Evolutionary conservation across 305 asterid genomes (phyloP).

Genomic region (Fraxinus albicans): DNA sequence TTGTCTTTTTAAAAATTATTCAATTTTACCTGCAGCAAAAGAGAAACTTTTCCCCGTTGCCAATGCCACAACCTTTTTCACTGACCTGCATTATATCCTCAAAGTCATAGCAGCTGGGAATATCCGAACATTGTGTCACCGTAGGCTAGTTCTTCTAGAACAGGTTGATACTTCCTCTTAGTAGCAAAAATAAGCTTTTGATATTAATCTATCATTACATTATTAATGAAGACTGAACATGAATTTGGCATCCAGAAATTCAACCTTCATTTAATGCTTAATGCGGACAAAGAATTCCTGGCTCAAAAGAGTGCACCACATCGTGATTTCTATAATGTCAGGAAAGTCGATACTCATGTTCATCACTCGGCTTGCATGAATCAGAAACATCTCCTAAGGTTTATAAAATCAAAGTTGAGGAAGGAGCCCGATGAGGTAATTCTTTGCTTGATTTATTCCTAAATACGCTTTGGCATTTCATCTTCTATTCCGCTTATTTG

Average conservation of each 20-base stretch:
- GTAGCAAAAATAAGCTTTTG: neutral
- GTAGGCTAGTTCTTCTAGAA: conserved; percentile 88
- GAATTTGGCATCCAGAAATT: conserved; percentile 63
- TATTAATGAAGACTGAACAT: conserved; percentile 7
- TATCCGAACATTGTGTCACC: conserved; percentile 88
- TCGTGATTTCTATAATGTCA: conserved; percentile 94
- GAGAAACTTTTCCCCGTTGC: conserved; percentile 89
- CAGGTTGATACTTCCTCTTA: conserved; percentile 53
- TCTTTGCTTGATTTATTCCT: conserved; percentile 18
- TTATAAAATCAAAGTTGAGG: conserved; percentile 90
- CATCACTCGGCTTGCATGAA: conserved; percentile 99
- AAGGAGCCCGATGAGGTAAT: conserved; percentile 98
- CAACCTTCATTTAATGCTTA: conserved; percentile 98
- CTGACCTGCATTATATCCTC: conserved; percentile 91
- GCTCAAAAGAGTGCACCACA: conserved; percentile 99
- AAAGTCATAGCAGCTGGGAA: conserved; percentile 97
- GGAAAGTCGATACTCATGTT: conserved; percentile 98
- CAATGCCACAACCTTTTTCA: conserved; percentile 91
- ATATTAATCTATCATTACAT: conserved; percentile 16
- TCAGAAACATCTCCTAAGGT: conserved; percentile 94
- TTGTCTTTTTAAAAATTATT: conserved; percentile 21
- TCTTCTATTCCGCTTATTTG: conserved; percentile 10
- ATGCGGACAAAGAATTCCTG: conserved; percentile 95
- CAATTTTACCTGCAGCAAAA: conserved; percentile 51
- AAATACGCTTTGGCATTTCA: neutral